Evolutionary conservation across 805 yeast species (phyloP).

Genomic region (Candida vaughaniae): DNA sequence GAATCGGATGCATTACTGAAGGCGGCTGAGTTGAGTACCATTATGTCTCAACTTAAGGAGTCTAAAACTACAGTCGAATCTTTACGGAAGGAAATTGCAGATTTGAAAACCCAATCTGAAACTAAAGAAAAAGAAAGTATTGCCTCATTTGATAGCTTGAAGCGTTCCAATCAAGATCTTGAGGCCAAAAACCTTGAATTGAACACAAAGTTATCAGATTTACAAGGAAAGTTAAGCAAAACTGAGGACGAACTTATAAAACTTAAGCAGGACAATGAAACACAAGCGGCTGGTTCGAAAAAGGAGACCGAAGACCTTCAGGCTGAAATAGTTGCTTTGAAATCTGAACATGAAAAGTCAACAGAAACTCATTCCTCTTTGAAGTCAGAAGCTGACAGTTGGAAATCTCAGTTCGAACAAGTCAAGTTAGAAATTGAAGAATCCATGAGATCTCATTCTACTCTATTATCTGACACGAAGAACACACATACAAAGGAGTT

Average conservation of each 20-base stretch:
- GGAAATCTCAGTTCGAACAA: conserved; percentile 7
- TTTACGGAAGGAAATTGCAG: conserved; percentile 1
- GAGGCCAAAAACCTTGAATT: conserved; percentile 1
- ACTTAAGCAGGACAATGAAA: background rate
- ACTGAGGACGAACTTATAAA: background rate
- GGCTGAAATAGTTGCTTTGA: conserved; percentile 5
- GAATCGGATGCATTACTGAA: conserved; percentile 16
- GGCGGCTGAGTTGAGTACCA: conserved; percentile 12
- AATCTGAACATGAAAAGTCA: background rate
- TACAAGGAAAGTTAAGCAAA: background rate
- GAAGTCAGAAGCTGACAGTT: conserved; percentile 3
- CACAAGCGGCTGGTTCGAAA: background rate
- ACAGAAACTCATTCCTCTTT: conserved; percentile 1
- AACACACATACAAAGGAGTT: background rate
- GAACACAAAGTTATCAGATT: background rate
- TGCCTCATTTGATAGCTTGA: background rate
- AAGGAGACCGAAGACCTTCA: conserved; percentile 1
- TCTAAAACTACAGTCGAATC: conserved; percentile 9
- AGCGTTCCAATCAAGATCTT: background rate
- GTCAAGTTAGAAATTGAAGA: conserved; percentile 3
- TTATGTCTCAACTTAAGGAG: conserved; percentile 6
- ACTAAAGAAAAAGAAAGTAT: background rate
- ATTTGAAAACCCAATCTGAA: background rate
- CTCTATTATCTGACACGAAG: background rate
- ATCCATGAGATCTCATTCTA: conserved; percentile 2